Percentiles rank a stretch among this genome's conserved stretches.
Evolutionary conservation across 2,329 filamentous ascomycete genomes (phyloP).

Genomic region (Trichophaea hybrida): DNA sequence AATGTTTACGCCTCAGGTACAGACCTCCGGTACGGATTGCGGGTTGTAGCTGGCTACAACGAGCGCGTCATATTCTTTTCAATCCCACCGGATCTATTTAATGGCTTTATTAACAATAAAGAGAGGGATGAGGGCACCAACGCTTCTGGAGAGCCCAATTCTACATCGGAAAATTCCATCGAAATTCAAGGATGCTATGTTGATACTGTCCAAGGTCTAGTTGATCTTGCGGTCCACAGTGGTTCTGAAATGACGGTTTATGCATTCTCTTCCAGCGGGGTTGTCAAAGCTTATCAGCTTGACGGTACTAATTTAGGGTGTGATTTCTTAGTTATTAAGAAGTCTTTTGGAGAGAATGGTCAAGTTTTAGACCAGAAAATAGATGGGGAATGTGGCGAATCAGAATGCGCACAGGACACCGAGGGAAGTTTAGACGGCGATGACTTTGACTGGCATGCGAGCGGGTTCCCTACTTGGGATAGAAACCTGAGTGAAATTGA

Average conservation of each 20-base stretch:
- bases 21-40: slow-evolving; percentile 44
- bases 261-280: slow-evolving; percentile 37
- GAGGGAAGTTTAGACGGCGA: background rate
- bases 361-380: background rate
- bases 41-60: slow-evolving; percentile 44
- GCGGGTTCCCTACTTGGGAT: background rate
- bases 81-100: slow-evolving; percentile 44
- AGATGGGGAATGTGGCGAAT: background rate
- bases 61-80: slow-evolving; percentile 45
- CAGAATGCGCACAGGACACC: background rate
- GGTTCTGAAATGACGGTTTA: slow-evolving; percentile 37
- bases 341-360: background rate
- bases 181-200: slow-evolving; percentile 39
- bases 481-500: background rate
- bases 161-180: slow-evolving; percentile 33
- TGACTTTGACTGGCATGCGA: background rate
- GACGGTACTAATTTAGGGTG: slow-evolving; percentile 25
- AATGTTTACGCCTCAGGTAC: slow-evolving; percentile 42
- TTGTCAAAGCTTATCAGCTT: slow-evolving; percentile 37
- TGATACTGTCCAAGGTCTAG: slow-evolving; percentile 34
- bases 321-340: background rate
- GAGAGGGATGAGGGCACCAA: background rate
- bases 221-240: slow-evolving; percentile 39
- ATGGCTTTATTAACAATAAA: slow-evolving; percentile 13
- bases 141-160: slow-evolving; percentile 16